Base-by-base conservation (phyloP, 129 eudicot genomes). In the Scalesia atractyloides region DNA sequence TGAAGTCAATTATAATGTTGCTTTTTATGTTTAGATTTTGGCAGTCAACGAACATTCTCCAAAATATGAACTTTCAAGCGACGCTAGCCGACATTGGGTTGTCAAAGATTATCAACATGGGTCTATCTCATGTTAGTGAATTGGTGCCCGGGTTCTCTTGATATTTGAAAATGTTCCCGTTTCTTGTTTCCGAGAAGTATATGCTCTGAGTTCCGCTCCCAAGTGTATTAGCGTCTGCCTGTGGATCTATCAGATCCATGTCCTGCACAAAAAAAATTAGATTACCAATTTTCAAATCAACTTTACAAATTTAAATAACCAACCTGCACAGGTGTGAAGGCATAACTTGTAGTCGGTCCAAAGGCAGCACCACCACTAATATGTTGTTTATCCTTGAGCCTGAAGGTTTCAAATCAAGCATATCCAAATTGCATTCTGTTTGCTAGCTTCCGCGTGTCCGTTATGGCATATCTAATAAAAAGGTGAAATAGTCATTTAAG, bases 111-210 rank as follows among this genome's bases (percentile, higher is more conserved):
- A 83, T 90, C 10, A 78, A 61, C 67, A 79, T 69, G 81, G 94
- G 89, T 30, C 66, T 85, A 54, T 90, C 97, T 9, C 87, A 75
- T 15, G 97, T 85, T 73, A 90, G 97, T n/a, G n/a, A n/a, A n/a
- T n/a, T n/a, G n/a, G n/a, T n/a, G 67, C 5, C 84, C 88, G 82
- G 11, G 68, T 77, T 74, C 88, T 84, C 83, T 86, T 90, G 79
- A 94, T 90, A 86, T 90, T 88, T n/a, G 99, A 90, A 76, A 94
- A 88, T 0, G 99, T 88, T 54, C 97, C 96, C n/a, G n/a, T n/a
- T n/a, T n/a, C n/a, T n/a, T 26, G 90, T 86, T 76, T 90, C 99
- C 16, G 99, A 94, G 73, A 94, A 94, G 26, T 94, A 94, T 1
- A 97, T 88, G 72, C 99, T 90, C 46, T 93, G 98, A 47, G 88